A percentile compares a stretch with the other conserved stretches of the same genome.
These are phyloP conservation scores for Colletotrichum tropicale DNA, from an alignment of 2,329 filamentous ascomycete species.

Conservation along the genomic window DNA sequence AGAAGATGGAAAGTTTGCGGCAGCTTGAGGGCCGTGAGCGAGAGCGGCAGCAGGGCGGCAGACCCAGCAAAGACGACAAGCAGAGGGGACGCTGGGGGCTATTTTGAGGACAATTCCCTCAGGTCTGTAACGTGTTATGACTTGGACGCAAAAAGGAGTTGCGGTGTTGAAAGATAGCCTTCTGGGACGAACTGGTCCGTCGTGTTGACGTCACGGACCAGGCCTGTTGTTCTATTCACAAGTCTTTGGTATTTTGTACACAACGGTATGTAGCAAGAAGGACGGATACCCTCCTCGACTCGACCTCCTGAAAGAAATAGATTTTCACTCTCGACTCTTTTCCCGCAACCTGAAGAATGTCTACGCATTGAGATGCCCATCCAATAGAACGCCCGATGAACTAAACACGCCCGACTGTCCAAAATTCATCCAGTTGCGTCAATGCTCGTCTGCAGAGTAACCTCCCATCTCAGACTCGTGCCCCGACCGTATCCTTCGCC, in stretches of 20 bases:
- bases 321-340: background rate
- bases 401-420: background rate
- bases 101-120: constrained; percentile 38
- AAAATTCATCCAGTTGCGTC: constrained; percentile 26
- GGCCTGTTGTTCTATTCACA: background rate
- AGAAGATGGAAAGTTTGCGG: constrained; percentile 92
- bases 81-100: constrained; percentile 54
- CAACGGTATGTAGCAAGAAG: constrained; percentile 6
- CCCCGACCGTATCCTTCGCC: constrained; percentile 87
- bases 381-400: background rate
- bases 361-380: background rate
- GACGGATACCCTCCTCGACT: constrained; percentile 37
- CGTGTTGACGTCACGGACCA: background rate
- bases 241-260: constrained; percentile 8
- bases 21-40: constrained; percentile 80
- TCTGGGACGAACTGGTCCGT: background rate
- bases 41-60: constrained; percentile 42
- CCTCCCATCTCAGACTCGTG: constrained; percentile 86
- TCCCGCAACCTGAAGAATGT: background rate
- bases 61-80: constrained; percentile 43
- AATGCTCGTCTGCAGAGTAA: constrained; percentile 78
- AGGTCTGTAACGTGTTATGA: constrained; percentile 14
- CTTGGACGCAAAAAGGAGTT: constrained; percentile 10
- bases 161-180: constrained; percentile 3
- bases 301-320: background rate